Percentiles rank a stretch among this genome's conserved stretches.
phyloP scores from a whole-genome alignment of 2,329 filamentous ascomycete genomes.

The Exophiala lecanii-corni region DNA sequence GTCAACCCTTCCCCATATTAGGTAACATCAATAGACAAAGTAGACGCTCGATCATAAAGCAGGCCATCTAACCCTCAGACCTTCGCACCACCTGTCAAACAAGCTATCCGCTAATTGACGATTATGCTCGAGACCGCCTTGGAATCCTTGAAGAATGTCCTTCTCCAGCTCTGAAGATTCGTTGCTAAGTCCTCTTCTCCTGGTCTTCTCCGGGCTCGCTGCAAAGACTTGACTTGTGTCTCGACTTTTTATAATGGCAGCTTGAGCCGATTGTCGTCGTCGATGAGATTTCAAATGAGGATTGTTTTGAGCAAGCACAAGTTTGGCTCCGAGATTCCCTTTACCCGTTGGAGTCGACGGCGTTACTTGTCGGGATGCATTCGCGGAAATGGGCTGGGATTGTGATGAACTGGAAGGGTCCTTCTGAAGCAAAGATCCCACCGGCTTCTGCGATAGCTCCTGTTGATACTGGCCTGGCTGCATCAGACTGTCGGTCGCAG shows the following conservation, averaged over 20 bases:
- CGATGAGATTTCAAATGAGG: conserved; percentile 78
- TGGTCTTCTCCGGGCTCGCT: conserved; percentile 45
- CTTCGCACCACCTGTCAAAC: conserved; percentile 85
- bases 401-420: conserved; percentile 30
- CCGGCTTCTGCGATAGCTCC: conserved; percentile 30
- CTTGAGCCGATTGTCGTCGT: conserved; percentile 52
- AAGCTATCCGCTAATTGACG: conserved; percentile 85
- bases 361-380: conserved; percentile 38
- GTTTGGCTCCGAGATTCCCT: conserved; percentile 46
- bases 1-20: too few relatives aligned
- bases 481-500: conserved; percentile 27
- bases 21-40: too few relatives aligned
- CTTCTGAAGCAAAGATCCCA: conserved; percentile 6
- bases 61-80: conserved; percentile 66
- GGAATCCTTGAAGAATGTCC: conserved; percentile 46
- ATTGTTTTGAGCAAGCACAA: conserved; percentile 75
- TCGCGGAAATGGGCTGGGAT: conserved; percentile 8
- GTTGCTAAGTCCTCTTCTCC: conserved; percentile 41
- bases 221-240: conserved; percentile 28
- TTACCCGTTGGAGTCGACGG: conserved; percentile 31
- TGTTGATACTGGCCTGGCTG: conserved; percentile 34
- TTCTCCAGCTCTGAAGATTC: conserved; percentile 11
- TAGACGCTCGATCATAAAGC: conserved; percentile 13
- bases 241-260: conserved; percentile 28
- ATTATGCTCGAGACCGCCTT: conserved; percentile 86